Conservation (phyloP, 202 grass and related monocot species). For the Zizania palustris region DNA sequence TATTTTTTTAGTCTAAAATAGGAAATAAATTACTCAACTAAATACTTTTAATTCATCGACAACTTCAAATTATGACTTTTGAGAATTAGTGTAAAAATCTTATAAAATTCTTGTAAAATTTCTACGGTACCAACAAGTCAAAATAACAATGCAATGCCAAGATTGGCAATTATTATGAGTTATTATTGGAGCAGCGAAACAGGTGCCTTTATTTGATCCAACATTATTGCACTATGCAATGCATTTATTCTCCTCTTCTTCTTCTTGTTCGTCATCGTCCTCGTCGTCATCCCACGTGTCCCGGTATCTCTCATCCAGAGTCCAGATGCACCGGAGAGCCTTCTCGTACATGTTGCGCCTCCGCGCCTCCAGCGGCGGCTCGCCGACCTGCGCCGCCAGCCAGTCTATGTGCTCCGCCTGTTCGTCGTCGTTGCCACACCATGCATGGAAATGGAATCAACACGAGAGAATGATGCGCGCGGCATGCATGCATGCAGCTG, state of each 20-base stretch:
- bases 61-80: too few relatives aligned
- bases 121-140: too few relatives aligned
- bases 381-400: slow-evolving; percentile 43
- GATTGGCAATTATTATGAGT: too few relatives aligned
- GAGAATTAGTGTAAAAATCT: too few relatives aligned
- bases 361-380: slow-evolving; percentile 27
- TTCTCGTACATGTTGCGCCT: slow-evolving; percentile 28
- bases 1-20: too few relatives aligned
- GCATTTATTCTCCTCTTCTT: background rate
- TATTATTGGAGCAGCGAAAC: too few relatives aligned
- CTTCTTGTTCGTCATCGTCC: background rate
- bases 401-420: slow-evolving; percentile 57
- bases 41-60: too few relatives aligned
- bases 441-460: background rate
- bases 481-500: background rate
- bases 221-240: background rate
- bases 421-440: too few relatives aligned
- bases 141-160: too few relatives aligned
- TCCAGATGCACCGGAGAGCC: slow-evolving; percentile 34
- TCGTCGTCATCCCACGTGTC: slow-evolving; percentile 27
- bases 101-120: too few relatives aligned
- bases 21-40: too few relatives aligned
- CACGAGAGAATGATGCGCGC: background rate
- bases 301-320: slow-evolving; percentile 29
- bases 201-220: background rate